These are phyloP conservation scores for Penicillium dipodomyicola DNA, from an alignment of 495 filamentous ascomycete species.

Conservation along the genomic window DNA sequence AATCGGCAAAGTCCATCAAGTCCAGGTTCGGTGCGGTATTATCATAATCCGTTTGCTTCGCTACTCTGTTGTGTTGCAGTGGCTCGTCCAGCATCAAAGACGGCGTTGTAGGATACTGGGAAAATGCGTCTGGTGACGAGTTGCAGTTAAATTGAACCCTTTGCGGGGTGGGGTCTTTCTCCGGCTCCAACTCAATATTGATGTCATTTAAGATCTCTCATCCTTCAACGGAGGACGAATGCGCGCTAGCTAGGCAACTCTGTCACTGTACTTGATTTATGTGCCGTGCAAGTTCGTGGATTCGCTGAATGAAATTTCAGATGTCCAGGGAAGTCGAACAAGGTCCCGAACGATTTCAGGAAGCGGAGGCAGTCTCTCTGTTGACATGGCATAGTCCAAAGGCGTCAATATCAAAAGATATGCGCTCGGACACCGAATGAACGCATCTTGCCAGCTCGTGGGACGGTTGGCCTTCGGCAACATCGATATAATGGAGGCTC, in stretches of 20 bases:
- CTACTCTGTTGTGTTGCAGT: neutral
- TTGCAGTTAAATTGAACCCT: neutral
- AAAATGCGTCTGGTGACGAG: neutral
- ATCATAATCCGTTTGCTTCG: neutral
- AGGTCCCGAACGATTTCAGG: constrained; percentile 31
- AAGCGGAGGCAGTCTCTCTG: constrained; percentile 28
- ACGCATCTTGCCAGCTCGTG: constrained; percentile 34
- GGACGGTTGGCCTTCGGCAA: constrained; percentile 5
- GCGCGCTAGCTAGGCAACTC: too few relatives aligned
- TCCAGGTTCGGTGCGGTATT: neutral
- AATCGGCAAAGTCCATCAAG: neutral
- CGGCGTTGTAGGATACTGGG: neutral
- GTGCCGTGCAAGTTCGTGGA: neutral
- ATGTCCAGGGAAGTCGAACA: constrained; percentile 27
- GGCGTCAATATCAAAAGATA: constrained; percentile 37
- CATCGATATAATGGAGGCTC: neutral
- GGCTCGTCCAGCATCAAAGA: neutral
- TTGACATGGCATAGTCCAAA: constrained; percentile 32
- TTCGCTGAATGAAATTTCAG: neutral
- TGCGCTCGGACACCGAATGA: constrained; percentile 31
- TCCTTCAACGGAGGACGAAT: neutral
- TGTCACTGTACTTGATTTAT: neutral
- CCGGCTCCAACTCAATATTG: neutral
- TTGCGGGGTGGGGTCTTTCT: neutral
- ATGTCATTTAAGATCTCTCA: neutral